Percentiles rank a stretch among this genome's conserved stretches.
phyloP scores from a whole-genome alignment of 805 yeast species.

The Myxozyma melibiosi region DNA sequence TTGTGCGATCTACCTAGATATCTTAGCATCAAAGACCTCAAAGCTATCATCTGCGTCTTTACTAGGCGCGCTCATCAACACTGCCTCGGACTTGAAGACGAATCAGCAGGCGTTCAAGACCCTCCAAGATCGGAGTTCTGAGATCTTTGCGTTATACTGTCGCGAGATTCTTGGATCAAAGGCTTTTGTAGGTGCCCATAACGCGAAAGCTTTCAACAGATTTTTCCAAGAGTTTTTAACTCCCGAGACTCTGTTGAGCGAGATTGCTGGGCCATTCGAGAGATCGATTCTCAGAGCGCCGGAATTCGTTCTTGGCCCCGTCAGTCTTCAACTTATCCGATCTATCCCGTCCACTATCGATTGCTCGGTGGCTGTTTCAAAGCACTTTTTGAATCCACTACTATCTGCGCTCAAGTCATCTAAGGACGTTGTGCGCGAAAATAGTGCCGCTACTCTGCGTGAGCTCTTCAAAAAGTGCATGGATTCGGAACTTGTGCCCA shows the following conservation, averaged over 20 bases:
- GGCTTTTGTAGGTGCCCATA: constrained; percentile 8
- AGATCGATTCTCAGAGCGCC: constrained; percentile 78
- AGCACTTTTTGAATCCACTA: constrained; percentile 55
- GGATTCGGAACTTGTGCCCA: constrained; percentile 39
- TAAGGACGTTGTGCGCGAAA: constrained; percentile 62
- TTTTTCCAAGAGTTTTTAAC: constrained; percentile 51
- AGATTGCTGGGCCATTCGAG: constrained; percentile 63
- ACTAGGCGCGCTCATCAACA: constrained; percentile 17
- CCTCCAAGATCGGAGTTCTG: constrained; percentile 23
- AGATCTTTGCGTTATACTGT: constrained; percentile 37
- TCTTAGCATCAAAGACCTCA: constrained; percentile 16
- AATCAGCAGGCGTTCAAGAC: constrained; percentile 32
- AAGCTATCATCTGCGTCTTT: constrained; percentile 15
- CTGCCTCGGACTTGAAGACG: constrained; percentile 27
- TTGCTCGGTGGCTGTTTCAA: constrained; percentile 46
- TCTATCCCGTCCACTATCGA: constrained; percentile 46
- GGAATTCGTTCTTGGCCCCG: constrained; percentile 60
- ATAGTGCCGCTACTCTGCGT: constrained; percentile 48
- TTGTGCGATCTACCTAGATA: constrained; percentile 20
- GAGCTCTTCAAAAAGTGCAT: constrained; percentile 38
- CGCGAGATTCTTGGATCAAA: constrained; percentile 39
- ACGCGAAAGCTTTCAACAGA: constrained; percentile 43
- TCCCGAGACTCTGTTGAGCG: constrained; percentile 44
- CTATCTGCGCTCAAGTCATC: constrained; percentile 66
- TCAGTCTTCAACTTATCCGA: constrained; percentile 56